phyloP scores from a whole-genome alignment of 1,284 basidiomycete genomes.

The Leccinum cinnamomeum region DNA sequence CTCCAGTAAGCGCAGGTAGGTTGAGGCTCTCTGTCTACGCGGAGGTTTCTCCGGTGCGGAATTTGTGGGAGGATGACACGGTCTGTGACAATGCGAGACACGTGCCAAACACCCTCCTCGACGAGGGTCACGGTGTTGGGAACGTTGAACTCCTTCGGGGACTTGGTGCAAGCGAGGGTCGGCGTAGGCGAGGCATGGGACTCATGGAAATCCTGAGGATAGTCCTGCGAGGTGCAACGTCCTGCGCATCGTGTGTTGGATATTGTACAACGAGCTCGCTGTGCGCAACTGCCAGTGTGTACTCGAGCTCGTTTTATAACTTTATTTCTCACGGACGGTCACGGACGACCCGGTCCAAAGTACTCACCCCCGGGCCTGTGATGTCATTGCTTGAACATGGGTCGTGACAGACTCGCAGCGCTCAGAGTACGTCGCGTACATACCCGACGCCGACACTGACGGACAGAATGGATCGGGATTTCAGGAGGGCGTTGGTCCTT shows the following conservation, averaged over 20 bases:
- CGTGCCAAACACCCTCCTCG: slow-evolving; percentile 33
- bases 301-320: slow-evolving; percentile 2
- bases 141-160: slow-evolving; percentile 24
- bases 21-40: slow-evolving; percentile 38
- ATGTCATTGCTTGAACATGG: slow-evolving; percentile 20
- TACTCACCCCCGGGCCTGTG: slow-evolving; percentile 1
- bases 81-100: slow-evolving; percentile 36
- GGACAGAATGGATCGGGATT: no score
- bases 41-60: slow-evolving; percentile 37
- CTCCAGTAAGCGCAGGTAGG: slow-evolving; percentile 31
- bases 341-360: background rate
- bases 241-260: slow-evolving; percentile 23
- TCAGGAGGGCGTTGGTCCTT: no score
- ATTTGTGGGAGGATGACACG: slow-evolving; percentile 26
- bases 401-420: slow-evolving; percentile 35
- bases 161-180: slow-evolving; percentile 26
- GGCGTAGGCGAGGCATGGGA: slow-evolving; percentile 4
- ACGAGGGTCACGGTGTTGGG: slow-evolving; percentile 15
- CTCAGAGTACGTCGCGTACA: slow-evolving; percentile 25
- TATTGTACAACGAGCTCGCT: slow-evolving; percentile 9
- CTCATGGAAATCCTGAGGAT: slow-evolving; percentile 19
- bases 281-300: slow-evolving; percentile 1
- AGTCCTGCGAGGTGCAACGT: slow-evolving; percentile 25
- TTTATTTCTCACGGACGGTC: slow-evolving; percentile 22
- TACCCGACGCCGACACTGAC: background rate